Base-by-base conservation (phyloP, 305 asterid species). In the Rubia peregrina region DNA sequence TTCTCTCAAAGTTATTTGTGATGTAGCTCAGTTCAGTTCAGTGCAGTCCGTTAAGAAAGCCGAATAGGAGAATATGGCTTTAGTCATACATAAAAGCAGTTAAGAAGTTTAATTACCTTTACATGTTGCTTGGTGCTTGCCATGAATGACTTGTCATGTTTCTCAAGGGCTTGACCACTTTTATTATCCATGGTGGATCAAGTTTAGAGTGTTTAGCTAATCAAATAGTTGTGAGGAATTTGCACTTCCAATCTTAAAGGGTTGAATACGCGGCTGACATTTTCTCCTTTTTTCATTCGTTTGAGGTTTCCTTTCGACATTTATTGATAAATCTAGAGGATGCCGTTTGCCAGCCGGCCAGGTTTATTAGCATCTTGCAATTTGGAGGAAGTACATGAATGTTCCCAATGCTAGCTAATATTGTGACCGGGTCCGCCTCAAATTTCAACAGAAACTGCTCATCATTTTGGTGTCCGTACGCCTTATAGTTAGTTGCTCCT, bases 41-140 rank as follows among this genome's bases (percentile, higher is more conserved):
- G 4, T 33, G 3, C 38, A 33, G 38, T 33, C 30, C 30, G 30
- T 26, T 26, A 26, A 26, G 30, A 26, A 26, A 26, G 1, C 30
- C 30, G 30, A 26, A 26, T 26, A 26, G 30, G 30, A 26, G 30
- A 26, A 26, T 26, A 26, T 26, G 30, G 30, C 30, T 26, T 26
- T 26, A 26, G 30, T 26, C 2, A 26, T 26, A 26, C 30, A 26
- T 26, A 33, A 33, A 33, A 33, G 38, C 5, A 30, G 43, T 33
- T 33, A 7, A n/a, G 12, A 42, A 42, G 46, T 42, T 42, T 49
- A 46, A 2, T 53, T 75, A 83, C 88, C 86, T 80, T 75, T 11
- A 42, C 26, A 62, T 36, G 16, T 19, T 74, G 65, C 80, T 49
- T n/a, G 81, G 73, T 72, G 68, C 78, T 69, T 74, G 38, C 77